Base-by-base conservation (phyloP, 257 asterid species). In the Solanum chiquidenum region DNA sequence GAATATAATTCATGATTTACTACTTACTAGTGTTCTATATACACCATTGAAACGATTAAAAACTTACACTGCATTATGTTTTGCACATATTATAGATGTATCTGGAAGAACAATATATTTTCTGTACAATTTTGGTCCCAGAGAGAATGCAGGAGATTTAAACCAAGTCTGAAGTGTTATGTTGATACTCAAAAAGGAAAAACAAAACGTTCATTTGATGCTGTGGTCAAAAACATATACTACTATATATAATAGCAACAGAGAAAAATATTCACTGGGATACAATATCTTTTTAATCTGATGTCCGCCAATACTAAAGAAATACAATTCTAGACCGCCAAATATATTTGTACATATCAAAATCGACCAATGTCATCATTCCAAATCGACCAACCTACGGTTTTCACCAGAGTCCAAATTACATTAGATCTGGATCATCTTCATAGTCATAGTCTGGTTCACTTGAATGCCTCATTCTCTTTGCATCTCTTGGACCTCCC, bases 401-500 rank as follows among this genome's bases (percentile, higher is more conserved):
- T 25, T 49, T 25, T 37, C 25, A 49, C 25, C 88, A 58, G 37
- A 88, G 13, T 85, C 88, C 34, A 40, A 60, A 83, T 90, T 94
- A 95, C 94, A 96, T 93, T 88, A 95, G 27, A 92, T 97, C 99
- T 12, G 96, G 93, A 88, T 97, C 99, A 74, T 97, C 99, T 89
- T 97, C 99, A 88, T 97, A 95, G 89, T 96, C 99, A 55, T 89
- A 93, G 89, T 96, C 99, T 68, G 93, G 95, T 90, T 97, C 99
- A 29, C 98, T 96, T 9, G 98, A 93, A 88, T 95, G 98, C 90
- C 97, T 92, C 69, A 77, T 27, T 93, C 98, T 95, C 97, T 93
- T 97, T 40, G 94, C 94, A 88, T 95, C 99, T 91, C 99, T 93
- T 55, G 98, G 96, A 82, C 93, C 98, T 86, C 98, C 92, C 71